Evolutionary conservation across 257 asterid species (phyloP), one percentile per base, ranked within the genome.

Genomic region (Euphrasia confusa): DNA sequence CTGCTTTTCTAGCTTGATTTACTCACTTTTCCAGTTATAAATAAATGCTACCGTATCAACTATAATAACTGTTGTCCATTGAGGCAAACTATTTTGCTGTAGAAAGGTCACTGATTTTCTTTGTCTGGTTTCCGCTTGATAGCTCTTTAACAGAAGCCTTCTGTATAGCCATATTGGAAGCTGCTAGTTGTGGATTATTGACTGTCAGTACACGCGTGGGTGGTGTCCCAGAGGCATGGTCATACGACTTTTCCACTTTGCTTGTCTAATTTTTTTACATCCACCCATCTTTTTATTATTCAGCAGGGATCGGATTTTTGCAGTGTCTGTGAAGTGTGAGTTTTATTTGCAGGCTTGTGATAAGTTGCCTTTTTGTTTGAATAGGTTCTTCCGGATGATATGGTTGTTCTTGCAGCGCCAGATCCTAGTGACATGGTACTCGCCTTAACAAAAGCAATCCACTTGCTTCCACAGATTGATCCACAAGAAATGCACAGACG

Each of bases 191-290:
- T 73, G 99, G 99, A 74, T 72, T 93, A 76, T 69, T 93, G 81
- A 89, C 99, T 58, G 99, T 93, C 86, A 89, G 96, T 69, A 93
- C 99, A 69, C 92, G 94, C 30, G 99, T 93, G 26, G 97, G 99
- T 72, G 99, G 99, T 64, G 99, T 93, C 74, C 99, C 97, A 54
- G 97, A 93, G 97, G 99, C 75, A 93, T 63, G 94, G 63, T 67
- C 71, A 71, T 71, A 50, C 42, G 17, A 47, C 60, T 24, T 30
- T 62, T 65, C 75, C 54, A 48, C 59, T 72, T 66, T 65, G 11
- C 61, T 78, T 72, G 59, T 53, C 67, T 69, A 59, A 45, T 76
- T 72, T 49, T 37, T 67, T 67, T 30, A 65, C 28, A 35, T 65
- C 61, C 66, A 26, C 65, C 65, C 47, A 45, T 68, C 26, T 60